Evolutionary conservation across 139 green algal genomes (phyloP).

Genomic region (Micractinium conductrix): DNA sequence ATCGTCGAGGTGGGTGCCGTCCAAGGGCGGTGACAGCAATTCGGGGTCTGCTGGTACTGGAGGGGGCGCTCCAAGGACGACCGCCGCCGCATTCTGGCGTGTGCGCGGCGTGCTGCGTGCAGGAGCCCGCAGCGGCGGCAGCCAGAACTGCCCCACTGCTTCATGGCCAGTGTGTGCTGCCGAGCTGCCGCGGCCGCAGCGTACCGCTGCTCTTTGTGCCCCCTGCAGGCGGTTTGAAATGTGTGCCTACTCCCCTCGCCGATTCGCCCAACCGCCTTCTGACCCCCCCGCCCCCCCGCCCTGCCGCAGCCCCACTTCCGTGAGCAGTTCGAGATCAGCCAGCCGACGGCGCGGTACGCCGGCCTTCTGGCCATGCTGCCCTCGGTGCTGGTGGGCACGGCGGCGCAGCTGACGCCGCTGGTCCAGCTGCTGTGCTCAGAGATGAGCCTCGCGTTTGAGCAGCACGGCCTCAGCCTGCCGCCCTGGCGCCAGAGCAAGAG

Average conservation of each 20-base stretch:
- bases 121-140: no score
- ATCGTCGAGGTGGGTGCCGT: constrained; percentile 49
- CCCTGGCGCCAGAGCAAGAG: constrained; percentile 71
- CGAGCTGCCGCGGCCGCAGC: no score
- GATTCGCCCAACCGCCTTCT: no score
- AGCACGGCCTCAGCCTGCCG: constrained; percentile 62
- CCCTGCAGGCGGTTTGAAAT: no score
- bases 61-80: no score
- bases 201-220: no score
- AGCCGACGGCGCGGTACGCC: constrained; percentile 46
- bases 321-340: constrained; percentile 63
- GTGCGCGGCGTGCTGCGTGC: no score
- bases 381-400: constrained; percentile 60
- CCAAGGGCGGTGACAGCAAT: no score
- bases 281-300: not conserved
- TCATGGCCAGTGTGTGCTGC: no score
- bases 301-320: constrained; percentile 36
- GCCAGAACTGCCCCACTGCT: no score
- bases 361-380: constrained; percentile 56
- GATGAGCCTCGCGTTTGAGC: constrained; percentile 63
- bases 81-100: not conserved
- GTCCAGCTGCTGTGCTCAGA: constrained; percentile 64
- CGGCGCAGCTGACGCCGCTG: constrained; percentile 47
- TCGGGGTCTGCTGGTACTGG: no score
- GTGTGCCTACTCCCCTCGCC: no score